Base-by-base conservation (phyloP, 768 basidiomycete genomes). In the Podaxis pistillaris region DNA sequence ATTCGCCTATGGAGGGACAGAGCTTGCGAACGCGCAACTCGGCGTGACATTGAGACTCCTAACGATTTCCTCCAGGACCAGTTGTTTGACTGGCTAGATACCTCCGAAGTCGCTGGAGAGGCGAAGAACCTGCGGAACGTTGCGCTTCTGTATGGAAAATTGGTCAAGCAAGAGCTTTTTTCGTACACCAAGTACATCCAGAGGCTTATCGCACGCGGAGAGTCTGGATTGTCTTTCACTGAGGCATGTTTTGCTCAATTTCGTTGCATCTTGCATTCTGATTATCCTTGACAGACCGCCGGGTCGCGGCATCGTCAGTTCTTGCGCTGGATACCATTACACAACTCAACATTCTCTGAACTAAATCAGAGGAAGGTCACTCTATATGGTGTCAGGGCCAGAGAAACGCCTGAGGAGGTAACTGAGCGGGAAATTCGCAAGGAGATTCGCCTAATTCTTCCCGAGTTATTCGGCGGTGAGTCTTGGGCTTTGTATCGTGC, bases 31-130 rank as follows among this genome's bases (percentile, higher is more conserved):
- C 83, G 87, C 19, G 87, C 89, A 6, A 80, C 81, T 58, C 80
- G 88, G 33, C 81, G 88, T 15, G 85, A 88, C 59, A 75, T 80
- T n/a, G 76, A 80, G 15, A 81, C 84, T 19, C 87, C 87, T 2
- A 80, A 82, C 64, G 83, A 84, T 60, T 81, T 85, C 60, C 74
- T 94, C 6, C 92, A 94, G 65, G 89, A 93, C 65, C 79, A 86
- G 63, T 74, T 94, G 9, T 93, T 94, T 67, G 86, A 89, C 56
- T 94, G 93, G 93, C 74, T 94, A 28, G 90, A 94, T 68, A 77
- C 78, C 0, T 88, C 82, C 9, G 83, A 86, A 5, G 81, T 84
- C 17, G 87, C 87, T 2, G 82, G 78, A 0, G 84, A 91, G 33
- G 60, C 71, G 13, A 74, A 73, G 5, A 90, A 86, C 67, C 75